Evolutionary conservation across 108 stramenopile genomes (phyloP), one percentile per base, ranked within the genome.

Genomic region (Cyclotella choctawhatcheeana): DNA sequence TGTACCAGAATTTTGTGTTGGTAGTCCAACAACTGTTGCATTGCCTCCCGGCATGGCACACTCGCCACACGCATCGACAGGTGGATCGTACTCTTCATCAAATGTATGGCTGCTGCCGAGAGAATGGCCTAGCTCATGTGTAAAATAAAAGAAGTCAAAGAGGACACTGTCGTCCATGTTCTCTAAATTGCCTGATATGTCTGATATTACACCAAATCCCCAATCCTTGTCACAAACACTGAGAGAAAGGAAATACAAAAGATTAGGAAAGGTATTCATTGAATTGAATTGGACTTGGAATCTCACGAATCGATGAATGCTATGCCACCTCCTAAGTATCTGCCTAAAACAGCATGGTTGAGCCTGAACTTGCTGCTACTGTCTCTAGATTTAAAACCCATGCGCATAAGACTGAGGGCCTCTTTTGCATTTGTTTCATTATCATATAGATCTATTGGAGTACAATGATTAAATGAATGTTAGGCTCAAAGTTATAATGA

Each of bases 81-180:
- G 69, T 8, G 76, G 76, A n/a, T 71, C 71, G 51, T 72, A 77
- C 6, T 35, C 65, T 33, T 77, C 76, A 72, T 77, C 76, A 72
- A 68, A 73, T 13, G 70, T 77, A 24, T 77, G 76, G 13, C 71
- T 63, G 30, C 45, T 59, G 3, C 63, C 69, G 12, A 77, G 62
- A 37, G 33, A 64, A 50, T 72, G 76, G 3, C 70, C 76, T 17
- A 77, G 31, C 22, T 77, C 76, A 66, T 77, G 76, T 20, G 48
- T 45, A 40, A 71, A 71, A 20, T 55, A 37, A 25, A 77, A 71
- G 33, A 77, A 66, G 63, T 77, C 76, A 54, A 64, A 77, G 13
- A 77, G 22, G 1, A 67, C 56, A 27, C 54, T 56, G 12, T 58
- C 47, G 18, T 67, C 76, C 6, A 73, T 27, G 8, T 34, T 58